phyloP scores from a whole-genome alignment of 306 rosid genomes.

The Rubus idaeus region DNA sequence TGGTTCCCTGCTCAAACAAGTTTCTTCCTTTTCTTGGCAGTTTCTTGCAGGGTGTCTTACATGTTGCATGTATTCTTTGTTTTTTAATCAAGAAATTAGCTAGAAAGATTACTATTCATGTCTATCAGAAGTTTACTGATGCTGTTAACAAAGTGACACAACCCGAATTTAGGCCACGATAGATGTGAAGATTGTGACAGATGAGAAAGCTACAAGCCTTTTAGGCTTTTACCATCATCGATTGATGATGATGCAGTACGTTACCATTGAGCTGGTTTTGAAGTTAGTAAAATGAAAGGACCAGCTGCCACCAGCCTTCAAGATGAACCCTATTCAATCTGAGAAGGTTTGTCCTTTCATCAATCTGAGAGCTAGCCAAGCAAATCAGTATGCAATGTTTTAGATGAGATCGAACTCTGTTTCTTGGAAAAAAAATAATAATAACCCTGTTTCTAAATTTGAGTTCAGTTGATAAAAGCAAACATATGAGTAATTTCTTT shows the following conservation, averaged over 20 bases:
- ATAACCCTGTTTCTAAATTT: too few relatives aligned
- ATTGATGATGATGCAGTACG: constrained; percentile 8
- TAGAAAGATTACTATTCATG: constrained; percentile 35
- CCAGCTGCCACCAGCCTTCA: constrained; percentile 20
- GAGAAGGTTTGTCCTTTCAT: constrained; percentile 15
- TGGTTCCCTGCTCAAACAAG: constrained; percentile 36
- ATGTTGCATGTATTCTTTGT: constrained; percentile 13
- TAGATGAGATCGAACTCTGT: background rate
- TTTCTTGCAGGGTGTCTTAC: constrained; percentile 28
- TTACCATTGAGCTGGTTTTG: constrained; percentile 15
- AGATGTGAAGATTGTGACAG: constrained; percentile 21
- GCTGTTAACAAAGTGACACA: background rate
- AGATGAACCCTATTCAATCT: constrained; percentile 14
- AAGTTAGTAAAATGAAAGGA: constrained; percentile 9
- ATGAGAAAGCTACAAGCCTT: constrained; percentile 27
- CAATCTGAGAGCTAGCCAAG: background rate
- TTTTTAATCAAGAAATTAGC: constrained; percentile 13
- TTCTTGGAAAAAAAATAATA: too few relatives aligned
- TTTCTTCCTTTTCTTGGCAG: constrained; percentile 28
- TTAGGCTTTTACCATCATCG: constrained; percentile 13
- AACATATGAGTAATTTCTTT: background rate
- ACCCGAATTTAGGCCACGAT: constrained; percentile 18
- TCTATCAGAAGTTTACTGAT: constrained; percentile 11
- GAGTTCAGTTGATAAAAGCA: too few relatives aligned
- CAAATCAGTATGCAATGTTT: background rate